Percentiles rank a stretch among this genome's conserved stretches.
These are phyloP conservation scores for Heritiera littoralis DNA, from an alignment of 345 rosid species.

Conservation along the genomic window DNA sequence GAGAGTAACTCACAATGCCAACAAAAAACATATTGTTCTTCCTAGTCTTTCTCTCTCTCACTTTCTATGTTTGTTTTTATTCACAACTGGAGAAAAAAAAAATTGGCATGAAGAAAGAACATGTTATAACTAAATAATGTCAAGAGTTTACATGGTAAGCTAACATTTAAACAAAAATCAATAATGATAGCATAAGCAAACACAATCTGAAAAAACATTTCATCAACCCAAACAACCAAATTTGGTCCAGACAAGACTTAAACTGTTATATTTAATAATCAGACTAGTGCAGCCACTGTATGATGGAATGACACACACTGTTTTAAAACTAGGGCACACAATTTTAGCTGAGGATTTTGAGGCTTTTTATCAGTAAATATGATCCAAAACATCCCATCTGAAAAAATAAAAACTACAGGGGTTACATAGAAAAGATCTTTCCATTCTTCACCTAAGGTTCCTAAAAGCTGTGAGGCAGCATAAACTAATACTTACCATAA, in stretches of 20 bases:
- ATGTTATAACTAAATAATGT: background rate
- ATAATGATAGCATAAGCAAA: background rate
- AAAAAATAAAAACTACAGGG: background rate
- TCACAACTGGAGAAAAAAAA: background rate
- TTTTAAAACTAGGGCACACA: background rate
- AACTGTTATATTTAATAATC: background rate
- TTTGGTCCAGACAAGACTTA: background rate
- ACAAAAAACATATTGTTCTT: background rate
- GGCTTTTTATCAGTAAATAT: background rate
- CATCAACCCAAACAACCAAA: constrained; percentile 10
- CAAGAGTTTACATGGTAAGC: background rate
- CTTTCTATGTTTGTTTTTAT: background rate
- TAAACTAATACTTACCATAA: background rate
- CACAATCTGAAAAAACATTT: background rate
- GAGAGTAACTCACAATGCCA: background rate
- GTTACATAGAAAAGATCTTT: background rate
- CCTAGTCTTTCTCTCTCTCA: background rate
- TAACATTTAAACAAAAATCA: background rate
- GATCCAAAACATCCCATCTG: background rate
- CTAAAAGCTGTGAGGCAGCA: background rate
- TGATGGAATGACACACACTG: background rate
- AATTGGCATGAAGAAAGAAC: background rate
- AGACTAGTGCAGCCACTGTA: background rate
- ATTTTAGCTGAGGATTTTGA: background rate
- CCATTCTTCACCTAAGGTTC: background rate